Base-by-base conservation (phyloP, 192 early-diverging fungal genomes). In the Linnemannia zychae region DNA sequence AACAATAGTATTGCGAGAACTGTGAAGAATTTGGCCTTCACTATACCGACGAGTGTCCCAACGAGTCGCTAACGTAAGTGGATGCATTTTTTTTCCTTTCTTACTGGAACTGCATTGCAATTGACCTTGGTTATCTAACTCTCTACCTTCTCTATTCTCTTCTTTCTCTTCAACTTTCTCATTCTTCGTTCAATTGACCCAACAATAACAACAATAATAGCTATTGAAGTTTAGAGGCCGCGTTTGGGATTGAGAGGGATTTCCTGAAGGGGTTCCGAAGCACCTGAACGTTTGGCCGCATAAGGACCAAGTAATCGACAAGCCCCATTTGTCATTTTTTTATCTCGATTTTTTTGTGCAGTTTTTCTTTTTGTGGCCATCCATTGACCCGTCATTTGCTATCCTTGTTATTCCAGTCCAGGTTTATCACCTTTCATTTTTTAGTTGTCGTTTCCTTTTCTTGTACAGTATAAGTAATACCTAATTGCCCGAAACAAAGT, bases 21-120 rank as follows among this genome's bases (percentile, higher is more conserved):
- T 96, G 95, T 82, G 95, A 96, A 76, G 90, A 90, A 63, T 92
- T 91, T 88, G 91, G 86, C 17, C 84, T 87, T 44, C 94, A 96
- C 68, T 90, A 90, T 79, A 96, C 94, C 2, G 90, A 92, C 18
- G 88, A 93, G 36, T 96, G 94, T 75, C 95, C 94, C 34, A 92
- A 94, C 44, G 83, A 85, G 20, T 75, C 77, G 17, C 53, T 79
- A n/a, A 85, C 78, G 83, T 84, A 75, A 2, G 81, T 77, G 9
- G 71, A 18, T 44, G 40, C 40, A 24, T 33, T 6, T 20, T 9
- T 28, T 0, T 33, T 57, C 6, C 28, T 6, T 76, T 67, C 38
- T 37, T n/a, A n/a, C n/a, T n/a, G n/a, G n/a, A n/a, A n/a, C n/a
- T n/a, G n/a, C n/a, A n/a, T n/a, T n/a, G n/a, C n/a, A n/a, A n/a